phyloP scores from a whole-genome alignment of 331 rosid genomes.

The Rosa hybrid region DNA sequence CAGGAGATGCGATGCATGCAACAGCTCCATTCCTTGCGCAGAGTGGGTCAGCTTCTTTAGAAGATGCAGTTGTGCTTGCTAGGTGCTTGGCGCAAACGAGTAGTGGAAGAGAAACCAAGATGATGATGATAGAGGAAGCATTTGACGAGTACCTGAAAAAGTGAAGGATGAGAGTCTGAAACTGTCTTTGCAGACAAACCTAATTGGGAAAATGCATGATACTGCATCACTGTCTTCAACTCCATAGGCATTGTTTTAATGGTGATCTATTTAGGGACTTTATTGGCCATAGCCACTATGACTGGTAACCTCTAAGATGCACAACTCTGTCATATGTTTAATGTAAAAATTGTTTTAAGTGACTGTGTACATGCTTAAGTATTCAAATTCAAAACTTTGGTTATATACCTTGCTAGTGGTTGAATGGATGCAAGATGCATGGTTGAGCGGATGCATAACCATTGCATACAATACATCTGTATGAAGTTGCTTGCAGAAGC shows the following conservation, averaged over 20 bases:
- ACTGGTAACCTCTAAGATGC: constrained; percentile 30
- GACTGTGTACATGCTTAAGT: not conserved
- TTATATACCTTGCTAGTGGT: not conserved
- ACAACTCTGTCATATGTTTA: not conserved
- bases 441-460: not conserved
- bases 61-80: constrained; percentile 60
- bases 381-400: not conserved
- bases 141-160: constrained; percentile 43
- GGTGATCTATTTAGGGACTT: not conserved
- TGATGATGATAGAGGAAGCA: constrained; percentile 27
- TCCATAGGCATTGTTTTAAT: not conserved
- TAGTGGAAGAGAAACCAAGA: not conserved
- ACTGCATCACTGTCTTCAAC: constrained; percentile 21
- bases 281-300: not conserved
- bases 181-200: constrained; percentile 37
- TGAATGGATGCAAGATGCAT: not conserved
- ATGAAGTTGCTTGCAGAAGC: constrained; percentile 10
- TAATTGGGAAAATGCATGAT: constrained; percentile 35
- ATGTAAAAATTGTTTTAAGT: not conserved
- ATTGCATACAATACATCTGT: not conserved
- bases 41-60: constrained; percentile 54
- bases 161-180: constrained; percentile 41
- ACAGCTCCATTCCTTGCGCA: constrained; percentile 61
- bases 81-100: constrained; percentile 36
- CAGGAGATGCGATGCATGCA: constrained; percentile 60